Evolutionary conservation across 2,329 filamentous ascomycete genomes (phyloP).

Genomic region (Ceratocystis eucalypticola): DNA sequence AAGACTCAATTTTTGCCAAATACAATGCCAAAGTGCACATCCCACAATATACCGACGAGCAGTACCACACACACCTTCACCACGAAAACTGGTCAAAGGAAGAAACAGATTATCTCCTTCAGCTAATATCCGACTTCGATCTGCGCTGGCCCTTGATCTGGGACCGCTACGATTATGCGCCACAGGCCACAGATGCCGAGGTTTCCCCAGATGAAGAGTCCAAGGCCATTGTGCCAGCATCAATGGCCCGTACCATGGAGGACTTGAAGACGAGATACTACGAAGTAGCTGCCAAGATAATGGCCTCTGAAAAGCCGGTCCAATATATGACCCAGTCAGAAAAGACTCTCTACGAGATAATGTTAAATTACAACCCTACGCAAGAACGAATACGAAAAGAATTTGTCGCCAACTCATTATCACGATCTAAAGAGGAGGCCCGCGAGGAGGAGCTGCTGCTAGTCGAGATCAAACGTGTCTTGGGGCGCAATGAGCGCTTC

Average conservation of each 20-base stretch:
- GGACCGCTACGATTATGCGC: constrained; percentile 74
- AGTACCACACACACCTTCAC: constrained; percentile 65
- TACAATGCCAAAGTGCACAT: constrained; percentile 73
- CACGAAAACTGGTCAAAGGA: constrained; percentile 74
- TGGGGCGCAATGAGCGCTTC: constrained; percentile 71
- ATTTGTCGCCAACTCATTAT: constrained; percentile 66
- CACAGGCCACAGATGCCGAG: constrained; percentile 33
- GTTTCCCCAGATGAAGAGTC: constrained; percentile 34
- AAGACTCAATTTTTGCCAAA: constrained; percentile 62
- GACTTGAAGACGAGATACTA: constrained; percentile 90
- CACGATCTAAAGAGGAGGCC: constrained; percentile 72
- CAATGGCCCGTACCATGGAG: constrained; percentile 58
- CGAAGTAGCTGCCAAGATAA: constrained; percentile 67
- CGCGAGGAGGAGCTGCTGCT: constrained; percentile 83
- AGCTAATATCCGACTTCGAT: constrained; percentile 62
- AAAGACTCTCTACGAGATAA: constrained; percentile 68
- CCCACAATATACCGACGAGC: constrained; percentile 72
- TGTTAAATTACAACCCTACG: constrained; percentile 71
- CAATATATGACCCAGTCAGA: constrained; percentile 80
- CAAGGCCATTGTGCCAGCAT: constrained; percentile 41
- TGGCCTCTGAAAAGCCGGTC: constrained; percentile 64
- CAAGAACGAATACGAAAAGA: constrained; percentile 72
- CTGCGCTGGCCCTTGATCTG: constrained; percentile 83
- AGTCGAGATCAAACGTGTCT: constrained; percentile 81
- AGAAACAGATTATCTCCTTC: constrained; percentile 85